Percentiles rank a stretch among this genome's conserved stretches.
Evolutionary conservation across 306 rosid genomes (phyloP).

Genomic region (Prunus salicina): DNA sequence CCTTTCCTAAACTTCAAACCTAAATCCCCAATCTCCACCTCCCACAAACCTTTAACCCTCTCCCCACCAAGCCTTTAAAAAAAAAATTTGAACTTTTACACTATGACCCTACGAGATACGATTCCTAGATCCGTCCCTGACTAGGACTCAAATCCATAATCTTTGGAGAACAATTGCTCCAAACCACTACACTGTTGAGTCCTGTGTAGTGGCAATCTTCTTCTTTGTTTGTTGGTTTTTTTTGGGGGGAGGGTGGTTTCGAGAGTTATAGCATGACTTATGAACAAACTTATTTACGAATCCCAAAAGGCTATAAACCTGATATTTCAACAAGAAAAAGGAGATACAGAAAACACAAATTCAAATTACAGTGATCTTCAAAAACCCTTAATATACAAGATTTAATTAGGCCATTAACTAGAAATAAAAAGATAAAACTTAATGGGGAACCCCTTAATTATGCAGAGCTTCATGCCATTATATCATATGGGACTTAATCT

Average conservation of each 20-base stretch:
- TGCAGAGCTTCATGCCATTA: not conserved
- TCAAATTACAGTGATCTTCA: slow-evolving; percentile 2
- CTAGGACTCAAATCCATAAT: fast-evolving
- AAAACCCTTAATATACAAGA: slow-evolving; percentile 14
- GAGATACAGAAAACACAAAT: slow-evolving; percentile 25
- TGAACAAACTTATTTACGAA: not conserved
- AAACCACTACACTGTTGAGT: no score
- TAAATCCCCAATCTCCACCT: no score
- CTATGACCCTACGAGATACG: no score
- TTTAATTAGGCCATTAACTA: not conserved
- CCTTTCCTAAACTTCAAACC: no score
- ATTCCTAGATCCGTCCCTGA: no score
- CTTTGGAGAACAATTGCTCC: no score
- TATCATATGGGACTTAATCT: not conserved
- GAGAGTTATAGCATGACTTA: slow-evolving; percentile 19
- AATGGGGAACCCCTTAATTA: slow-evolving; percentile 12
- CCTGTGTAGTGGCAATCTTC: no score
- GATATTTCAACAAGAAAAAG: slow-evolving; percentile 5
- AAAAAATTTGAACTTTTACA: no score
- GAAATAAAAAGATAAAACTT: not conserved
- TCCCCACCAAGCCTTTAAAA: no score
- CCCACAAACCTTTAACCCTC: no score
- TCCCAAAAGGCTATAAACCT: not conserved
- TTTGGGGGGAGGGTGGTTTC: not conserved
- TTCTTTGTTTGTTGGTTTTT: not conserved